These are phyloP conservation scores for Phellinidium pouzarii DNA, from an alignment of 1,284 basidiomycete species.

Conservation along the genomic window DNA sequence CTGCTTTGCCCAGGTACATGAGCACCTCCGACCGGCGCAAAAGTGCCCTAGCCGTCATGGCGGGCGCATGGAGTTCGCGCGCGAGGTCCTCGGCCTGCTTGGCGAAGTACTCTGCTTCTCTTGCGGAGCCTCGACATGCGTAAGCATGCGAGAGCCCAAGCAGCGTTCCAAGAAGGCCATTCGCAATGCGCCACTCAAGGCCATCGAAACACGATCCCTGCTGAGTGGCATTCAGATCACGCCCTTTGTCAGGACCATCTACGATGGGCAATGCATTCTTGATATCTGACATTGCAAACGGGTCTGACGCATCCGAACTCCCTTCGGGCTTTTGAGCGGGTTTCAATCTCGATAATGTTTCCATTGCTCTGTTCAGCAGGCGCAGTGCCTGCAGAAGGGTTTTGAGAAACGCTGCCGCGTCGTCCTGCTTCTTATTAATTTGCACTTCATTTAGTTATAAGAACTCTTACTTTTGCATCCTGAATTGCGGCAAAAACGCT, in stretches of 20 bases:
- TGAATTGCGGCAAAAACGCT: slow-evolving; percentile 63
- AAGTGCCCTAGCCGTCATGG: slow-evolving; percentile 57
- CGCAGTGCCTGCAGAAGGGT: slow-evolving; percentile 68
- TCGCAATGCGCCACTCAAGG: slow-evolving; percentile 70
- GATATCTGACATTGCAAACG: slow-evolving; percentile 45
- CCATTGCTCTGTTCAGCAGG: slow-evolving; percentile 73
- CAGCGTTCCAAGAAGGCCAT: slow-evolving; percentile 58
- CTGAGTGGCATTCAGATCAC: slow-evolving; percentile 20
- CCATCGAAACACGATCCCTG: slow-evolving; percentile 41
- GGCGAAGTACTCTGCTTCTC: slow-evolving; percentile 79
- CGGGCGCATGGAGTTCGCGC: slow-evolving; percentile 55
- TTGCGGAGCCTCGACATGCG: slow-evolving; percentile 65
- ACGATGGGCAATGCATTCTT: slow-evolving; percentile 31
- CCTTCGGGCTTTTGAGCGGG: slow-evolving; percentile 30
- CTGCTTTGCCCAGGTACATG: slow-evolving; percentile 51
- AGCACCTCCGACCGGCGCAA: slow-evolving; percentile 63
- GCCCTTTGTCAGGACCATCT: slow-evolving; percentile 14
- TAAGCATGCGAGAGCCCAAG: slow-evolving; percentile 61
- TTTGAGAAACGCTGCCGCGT: slow-evolving; percentile 53
- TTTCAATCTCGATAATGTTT: slow-evolving; percentile 58
- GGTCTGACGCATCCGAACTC: slow-evolving; percentile 41
- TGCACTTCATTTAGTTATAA: not conserved
- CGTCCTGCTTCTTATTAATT: slow-evolving; percentile 44
- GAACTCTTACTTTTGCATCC: slow-evolving; percentile 48
- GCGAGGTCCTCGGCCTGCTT: slow-evolving; percentile 68